phyloP scores from a whole-genome alignment of 2,329 filamentous ascomycete species.

The Massarina eburnea region DNA sequence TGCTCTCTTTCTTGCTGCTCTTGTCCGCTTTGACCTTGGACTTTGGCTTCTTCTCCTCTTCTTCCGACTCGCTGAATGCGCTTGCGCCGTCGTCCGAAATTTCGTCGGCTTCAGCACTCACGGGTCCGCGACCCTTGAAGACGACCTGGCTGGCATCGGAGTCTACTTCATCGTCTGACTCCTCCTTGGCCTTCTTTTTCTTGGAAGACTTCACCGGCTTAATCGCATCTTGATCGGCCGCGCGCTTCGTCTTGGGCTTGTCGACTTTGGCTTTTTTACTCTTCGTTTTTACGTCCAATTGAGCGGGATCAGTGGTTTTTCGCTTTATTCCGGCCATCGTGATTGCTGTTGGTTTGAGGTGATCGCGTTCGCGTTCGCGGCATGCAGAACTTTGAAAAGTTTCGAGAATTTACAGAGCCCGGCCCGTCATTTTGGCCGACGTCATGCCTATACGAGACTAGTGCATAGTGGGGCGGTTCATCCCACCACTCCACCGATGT shows the following conservation, averaged over 20 bases:
- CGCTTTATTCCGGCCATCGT: slow-evolving; percentile 42
- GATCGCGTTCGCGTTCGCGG: not conserved
- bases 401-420: slow-evolving; percentile 3
- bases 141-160: slow-evolving; percentile 41
- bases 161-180: slow-evolving; percentile 35
- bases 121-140: slow-evolving; percentile 21
- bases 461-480: slow-evolving; percentile 2
- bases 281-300: slow-evolving; percentile 22
- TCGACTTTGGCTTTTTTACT: slow-evolving; percentile 45
- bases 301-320: slow-evolving; percentile 25
- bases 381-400: slow-evolving; percentile 1
- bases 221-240: slow-evolving; percentile 24
- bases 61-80: slow-evolving; percentile 19
- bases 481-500: too few species aligned
- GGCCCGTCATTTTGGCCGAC: slow-evolving; percentile 18
- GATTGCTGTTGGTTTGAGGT: not conserved
- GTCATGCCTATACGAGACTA: slow-evolving; percentile 1
- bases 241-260: slow-evolving; percentile 31
- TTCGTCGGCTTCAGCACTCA: slow-evolving; percentile 20
- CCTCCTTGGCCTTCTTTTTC: slow-evolving; percentile 27
- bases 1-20: too few species aligned
- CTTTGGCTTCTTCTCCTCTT: slow-evolving; percentile 11
- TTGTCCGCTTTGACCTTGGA: slow-evolving; percentile 23
- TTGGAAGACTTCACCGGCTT: slow-evolving; percentile 33
- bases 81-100: slow-evolving; percentile 4